Percentiles rank a stretch among this genome's conserved stretches.
Evolutionary conservation across 2,329 filamentous ascomycete species (phyloP).

Genomic region (Diaporthe citrichinensis): DNA sequence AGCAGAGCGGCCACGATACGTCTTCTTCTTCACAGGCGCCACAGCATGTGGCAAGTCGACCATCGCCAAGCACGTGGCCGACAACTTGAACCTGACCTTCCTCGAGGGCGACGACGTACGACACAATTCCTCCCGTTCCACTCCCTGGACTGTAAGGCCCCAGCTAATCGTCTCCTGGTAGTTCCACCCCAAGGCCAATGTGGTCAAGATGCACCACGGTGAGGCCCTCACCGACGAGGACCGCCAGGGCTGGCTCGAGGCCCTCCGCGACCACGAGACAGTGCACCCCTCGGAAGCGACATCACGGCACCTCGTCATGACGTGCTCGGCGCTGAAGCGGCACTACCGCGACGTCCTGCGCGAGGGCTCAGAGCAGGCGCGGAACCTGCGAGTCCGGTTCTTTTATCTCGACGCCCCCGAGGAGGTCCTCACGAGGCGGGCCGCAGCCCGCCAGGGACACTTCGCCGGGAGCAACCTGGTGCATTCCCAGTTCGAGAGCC

Average conservation of each 20-base stretch:
- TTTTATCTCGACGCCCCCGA: slow-evolving; percentile 78
- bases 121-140: background rate
- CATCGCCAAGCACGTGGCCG: slow-evolving; percentile 65
- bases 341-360: slow-evolving; percentile 81
- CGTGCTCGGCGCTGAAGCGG: slow-evolving; percentile 84
- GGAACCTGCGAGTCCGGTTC: slow-evolving; percentile 75
- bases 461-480: slow-evolving; percentile 85
- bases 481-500: slow-evolving; percentile 75
- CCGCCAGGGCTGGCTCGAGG: slow-evolving; percentile 82
- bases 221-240: slow-evolving; percentile 81
- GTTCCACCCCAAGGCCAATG: slow-evolving; percentile 75
- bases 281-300: slow-evolving; percentile 53
- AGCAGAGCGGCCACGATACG: slow-evolving; percentile 46
- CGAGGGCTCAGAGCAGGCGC: slow-evolving; percentile 68
- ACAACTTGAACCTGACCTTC: slow-evolving; percentile 65
- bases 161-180: slow-evolving; percentile 38
- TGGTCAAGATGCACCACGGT: slow-evolving; percentile 80
- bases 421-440: slow-evolving; percentile 72
- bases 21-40: slow-evolving; percentile 73
- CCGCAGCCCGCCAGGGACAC: slow-evolving; percentile 74
- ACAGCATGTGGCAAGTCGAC: slow-evolving; percentile 75
- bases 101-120: slow-evolving; percentile 74
- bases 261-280: slow-evolving; percentile 66
- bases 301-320: slow-evolving; percentile 76
- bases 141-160: rapidly evolving